Conservation (phyloP, 2,329 filamentous ascomycete species). For the Sphaerulina populicola region DNA sequence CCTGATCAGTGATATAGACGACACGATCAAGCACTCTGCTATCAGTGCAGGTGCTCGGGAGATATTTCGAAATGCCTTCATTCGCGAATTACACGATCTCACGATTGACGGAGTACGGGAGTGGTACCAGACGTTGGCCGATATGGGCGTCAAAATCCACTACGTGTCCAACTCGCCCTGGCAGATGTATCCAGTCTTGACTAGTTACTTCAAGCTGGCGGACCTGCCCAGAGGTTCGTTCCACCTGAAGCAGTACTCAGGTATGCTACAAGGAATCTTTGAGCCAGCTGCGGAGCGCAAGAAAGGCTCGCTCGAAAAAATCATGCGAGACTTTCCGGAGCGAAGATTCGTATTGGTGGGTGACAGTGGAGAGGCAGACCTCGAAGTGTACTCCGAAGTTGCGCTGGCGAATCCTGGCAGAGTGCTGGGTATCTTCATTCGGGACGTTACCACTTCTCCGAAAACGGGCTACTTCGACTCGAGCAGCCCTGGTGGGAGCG, state of each 20-base stretch:
- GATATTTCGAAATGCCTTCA: constrained; percentile 93
- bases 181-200: constrained; percentile 88
- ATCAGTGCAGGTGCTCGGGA: constrained; percentile 80
- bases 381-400: constrained; percentile 96
- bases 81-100: constrained; percentile 72
- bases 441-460: constrained; percentile 79
- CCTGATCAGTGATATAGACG: constrained; percentile 93
- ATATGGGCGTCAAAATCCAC: constrained; percentile 79
- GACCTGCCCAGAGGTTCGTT: constrained; percentile 81
- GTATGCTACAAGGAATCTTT: constrained; percentile 96
- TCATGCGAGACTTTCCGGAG: constrained; percentile 81
- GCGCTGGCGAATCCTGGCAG: constrained; percentile 73
- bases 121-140: constrained; percentile 73
- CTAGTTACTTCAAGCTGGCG: constrained; percentile 72
- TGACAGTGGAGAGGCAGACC: constrained; percentile 90
- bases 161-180: constrained; percentile 99
- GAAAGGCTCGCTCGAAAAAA: constrained; percentile 74
- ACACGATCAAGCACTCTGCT: constrained; percentile 92
- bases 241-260: constrained; percentile 90
- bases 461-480: constrained; percentile 68
- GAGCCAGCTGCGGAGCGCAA: constrained; percentile 95
- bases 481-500: constrained; percentile 33
- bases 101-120: constrained; percentile 79
- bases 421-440: constrained; percentile 81
- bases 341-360: constrained; percentile 85